These are phyloP conservation scores for Venturia asperata DNA, from an alignment of 2,329 filamentous ascomycete species.

Conservation along the genomic window DNA sequence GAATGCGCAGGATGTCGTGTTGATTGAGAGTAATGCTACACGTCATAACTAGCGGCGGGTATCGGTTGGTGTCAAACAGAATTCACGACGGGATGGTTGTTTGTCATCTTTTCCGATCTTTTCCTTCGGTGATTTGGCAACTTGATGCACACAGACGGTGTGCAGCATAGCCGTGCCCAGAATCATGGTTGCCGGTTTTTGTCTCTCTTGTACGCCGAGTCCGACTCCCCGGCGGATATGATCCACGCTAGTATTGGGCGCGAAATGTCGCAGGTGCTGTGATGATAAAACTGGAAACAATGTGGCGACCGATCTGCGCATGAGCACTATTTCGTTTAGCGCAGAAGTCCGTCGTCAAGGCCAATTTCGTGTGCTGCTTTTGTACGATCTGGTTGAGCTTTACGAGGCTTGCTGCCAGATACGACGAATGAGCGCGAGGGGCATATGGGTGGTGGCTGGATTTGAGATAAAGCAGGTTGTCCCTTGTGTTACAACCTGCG, in stretches of 20 bases:
- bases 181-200: background rate
- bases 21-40: background rate
- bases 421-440: background rate
- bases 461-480: no score
- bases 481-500: no score
- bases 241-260: background rate
- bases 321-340: background rate
- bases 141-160: background rate
- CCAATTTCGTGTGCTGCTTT: background rate
- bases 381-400: background rate
- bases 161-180: background rate
- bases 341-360: background rate
- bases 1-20: background rate
- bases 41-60: background rate
- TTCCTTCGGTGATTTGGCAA: background rate
- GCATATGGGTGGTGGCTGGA: no score
- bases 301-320: background rate
- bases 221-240: background rate
- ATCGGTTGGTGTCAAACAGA: background rate
- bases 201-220: background rate
- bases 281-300: background rate
- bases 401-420: background rate
- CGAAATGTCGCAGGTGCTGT: background rate
- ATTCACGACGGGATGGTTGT: background rate
- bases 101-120: background rate